Percentiles rank a stretch among this genome's conserved stretches.
These are phyloP conservation scores for Mentha longifolia DNA, from an alignment of 257 asterid genomes.

Conservation along the genomic window DNA sequence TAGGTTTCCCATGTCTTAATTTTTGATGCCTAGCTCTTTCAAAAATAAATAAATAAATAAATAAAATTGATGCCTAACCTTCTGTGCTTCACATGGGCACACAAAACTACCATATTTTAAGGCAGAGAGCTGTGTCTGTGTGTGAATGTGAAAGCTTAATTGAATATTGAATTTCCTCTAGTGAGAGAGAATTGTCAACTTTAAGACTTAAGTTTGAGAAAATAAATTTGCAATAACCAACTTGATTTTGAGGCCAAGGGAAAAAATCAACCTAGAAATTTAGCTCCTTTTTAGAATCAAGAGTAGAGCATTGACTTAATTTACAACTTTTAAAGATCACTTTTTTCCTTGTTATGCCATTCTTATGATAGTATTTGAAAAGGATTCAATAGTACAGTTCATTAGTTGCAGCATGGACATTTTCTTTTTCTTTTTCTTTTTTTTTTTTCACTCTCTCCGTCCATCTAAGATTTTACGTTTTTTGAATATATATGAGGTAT, in stretches of 20 bases:
- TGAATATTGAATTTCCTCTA: not conserved
- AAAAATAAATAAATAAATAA: too few species aligned
- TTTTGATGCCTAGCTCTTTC: not conserved
- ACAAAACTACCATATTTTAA: not conserved
- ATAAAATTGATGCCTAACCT: not conserved
- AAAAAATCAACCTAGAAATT: not conserved
- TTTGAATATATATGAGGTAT: too few species aligned
- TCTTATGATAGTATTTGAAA: not conserved
- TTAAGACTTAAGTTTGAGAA: not conserved
- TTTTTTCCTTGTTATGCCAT: conserved; percentile 4
- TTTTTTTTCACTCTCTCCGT: too few species aligned
- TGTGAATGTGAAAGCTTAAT: not conserved
- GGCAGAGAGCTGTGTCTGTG: conserved; percentile 12
- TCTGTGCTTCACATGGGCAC: conserved; percentile 19
- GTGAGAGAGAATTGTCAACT: not conserved
- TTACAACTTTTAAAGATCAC: not conserved
- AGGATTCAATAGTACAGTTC: not conserved
- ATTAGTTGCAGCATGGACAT: not conserved
- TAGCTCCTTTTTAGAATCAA: not conserved
- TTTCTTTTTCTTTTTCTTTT: too few species aligned
- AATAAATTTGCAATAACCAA: not conserved
- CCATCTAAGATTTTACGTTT: too few species aligned
- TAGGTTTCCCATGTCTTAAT: conserved; percentile 5
- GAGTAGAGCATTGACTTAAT: not conserved
- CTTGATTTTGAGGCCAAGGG: not conserved